Evolutionary conservation across 2,329 filamentous ascomycete genomes (phyloP).

Genomic region (Fusarium globosum): DNA sequence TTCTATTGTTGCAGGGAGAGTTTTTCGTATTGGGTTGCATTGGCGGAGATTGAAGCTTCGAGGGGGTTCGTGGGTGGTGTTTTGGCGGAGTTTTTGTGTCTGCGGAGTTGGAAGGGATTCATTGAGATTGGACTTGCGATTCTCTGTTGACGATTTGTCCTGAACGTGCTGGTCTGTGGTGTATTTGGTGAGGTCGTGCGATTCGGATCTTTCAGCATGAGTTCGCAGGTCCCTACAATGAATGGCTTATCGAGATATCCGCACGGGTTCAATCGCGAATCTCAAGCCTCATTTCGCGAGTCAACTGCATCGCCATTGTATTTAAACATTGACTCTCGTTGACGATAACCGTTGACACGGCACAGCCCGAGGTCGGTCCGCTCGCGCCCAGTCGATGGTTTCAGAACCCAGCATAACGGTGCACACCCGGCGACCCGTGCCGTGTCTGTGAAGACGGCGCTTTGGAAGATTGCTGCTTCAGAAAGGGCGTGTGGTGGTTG

Average conservation of each 20-base stretch:
- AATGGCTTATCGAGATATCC: too few relatives aligned
- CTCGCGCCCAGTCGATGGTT: conserved; percentile 9
- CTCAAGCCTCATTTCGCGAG: not conserved
- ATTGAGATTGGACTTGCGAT: not conserved
- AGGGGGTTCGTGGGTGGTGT: not conserved
- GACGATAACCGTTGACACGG: conserved; percentile 46
- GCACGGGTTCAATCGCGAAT: too few relatives aligned
- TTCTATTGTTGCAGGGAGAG: not conserved
- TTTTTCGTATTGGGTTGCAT: not conserved
- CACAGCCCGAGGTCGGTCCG: conserved; percentile 28
- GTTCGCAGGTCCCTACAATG: too few relatives aligned
- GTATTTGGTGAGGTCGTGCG: too few relatives aligned
- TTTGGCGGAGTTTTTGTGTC: not conserved
- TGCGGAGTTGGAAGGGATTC: not conserved
- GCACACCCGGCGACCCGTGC: not conserved
- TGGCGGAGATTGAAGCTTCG: not conserved
- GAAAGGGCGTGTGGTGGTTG: not conserved
- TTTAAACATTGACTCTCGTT: conserved; percentile 33
- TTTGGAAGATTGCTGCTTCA: not conserved
- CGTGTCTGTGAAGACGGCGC: not conserved
- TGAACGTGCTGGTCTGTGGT: too few relatives aligned
- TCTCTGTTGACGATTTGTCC: not conserved
- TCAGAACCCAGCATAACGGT: not conserved
- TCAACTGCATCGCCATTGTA: not conserved
- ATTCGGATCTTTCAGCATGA: too few relatives aligned